These are phyloP conservation scores for Phyllosticta capitalensis DNA, from an alignment of 2,329 filamentous ascomycete species.

Conservation along the genomic window DNA sequence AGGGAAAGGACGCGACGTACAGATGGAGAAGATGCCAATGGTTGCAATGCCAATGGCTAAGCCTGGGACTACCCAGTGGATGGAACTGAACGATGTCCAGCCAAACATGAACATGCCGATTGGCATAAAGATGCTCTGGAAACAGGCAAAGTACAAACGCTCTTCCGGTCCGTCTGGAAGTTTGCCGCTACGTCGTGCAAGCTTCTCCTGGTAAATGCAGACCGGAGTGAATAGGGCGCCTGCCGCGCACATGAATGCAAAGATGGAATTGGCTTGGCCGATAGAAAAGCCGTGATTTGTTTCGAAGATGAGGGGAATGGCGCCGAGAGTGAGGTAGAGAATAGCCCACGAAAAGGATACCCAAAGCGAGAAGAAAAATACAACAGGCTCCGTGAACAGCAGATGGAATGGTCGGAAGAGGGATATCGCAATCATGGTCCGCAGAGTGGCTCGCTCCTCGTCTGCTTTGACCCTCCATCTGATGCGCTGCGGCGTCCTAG, in stretches of 20 bases:
- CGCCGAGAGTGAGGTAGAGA: slow-evolving; percentile 74
- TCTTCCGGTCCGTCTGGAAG: slow-evolving; percentile 49
- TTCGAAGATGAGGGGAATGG: slow-evolving; percentile 68
- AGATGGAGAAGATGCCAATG: slow-evolving; percentile 79
- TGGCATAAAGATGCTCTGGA: slow-evolving; percentile 66
- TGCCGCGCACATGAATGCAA: slow-evolving; percentile 61
- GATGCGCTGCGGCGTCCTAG: slow-evolving; percentile 44
- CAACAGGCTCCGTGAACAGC: slow-evolving; percentile 65
- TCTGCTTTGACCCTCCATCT: slow-evolving; percentile 75
- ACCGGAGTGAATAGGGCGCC: slow-evolving; percentile 56
- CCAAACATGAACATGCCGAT: slow-evolving; percentile 74
- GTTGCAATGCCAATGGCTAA: slow-evolving; percentile 65
- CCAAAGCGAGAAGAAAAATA: slow-evolving; percentile 85
- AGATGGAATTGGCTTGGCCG: slow-evolving; percentile 61
- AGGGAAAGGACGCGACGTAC: slow-evolving; percentile 25
- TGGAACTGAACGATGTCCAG: slow-evolving; percentile 52
- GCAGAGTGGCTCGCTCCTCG: slow-evolving; percentile 60
- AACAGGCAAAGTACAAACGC: slow-evolving; percentile 72
- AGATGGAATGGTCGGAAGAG: slow-evolving; percentile 70
- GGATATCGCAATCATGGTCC: slow-evolving; percentile 62
- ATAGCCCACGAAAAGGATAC: slow-evolving; percentile 83
- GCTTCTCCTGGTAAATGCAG: slow-evolving; percentile 62
- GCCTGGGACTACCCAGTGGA: slow-evolving; percentile 64
- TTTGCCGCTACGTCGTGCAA: slow-evolving; percentile 42
- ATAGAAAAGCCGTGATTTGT: slow-evolving; percentile 58